These are phyloP conservation scores for Isochrysis galbana DNA, from an alignment of 78 protist species.

Conservation along the genomic window DNA sequence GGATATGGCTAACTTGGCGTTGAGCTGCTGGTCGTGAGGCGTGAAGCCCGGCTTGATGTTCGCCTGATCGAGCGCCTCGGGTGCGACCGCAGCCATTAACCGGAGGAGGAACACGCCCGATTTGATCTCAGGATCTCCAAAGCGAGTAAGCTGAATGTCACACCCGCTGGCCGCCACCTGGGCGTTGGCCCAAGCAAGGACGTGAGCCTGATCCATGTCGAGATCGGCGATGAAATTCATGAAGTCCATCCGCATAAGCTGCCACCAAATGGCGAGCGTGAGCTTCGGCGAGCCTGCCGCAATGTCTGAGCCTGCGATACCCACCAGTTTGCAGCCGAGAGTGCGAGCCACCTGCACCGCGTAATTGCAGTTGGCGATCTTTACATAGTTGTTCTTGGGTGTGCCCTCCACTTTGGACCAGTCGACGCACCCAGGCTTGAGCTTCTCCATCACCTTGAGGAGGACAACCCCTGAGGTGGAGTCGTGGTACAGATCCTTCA, in stretches of 20 bases:
- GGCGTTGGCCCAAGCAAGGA: conserved; percentile 55
- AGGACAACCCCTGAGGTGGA: conserved; percentile 56
- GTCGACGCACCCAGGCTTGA: conserved; percentile 62
- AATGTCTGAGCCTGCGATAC: conserved; percentile 83
- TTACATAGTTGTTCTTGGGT: conserved; percentile 64
- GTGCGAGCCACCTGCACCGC: conserved; percentile 66
- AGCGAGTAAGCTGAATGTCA: neutral
- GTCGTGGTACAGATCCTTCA: conserved; percentile 64
- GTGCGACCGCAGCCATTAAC: neutral
- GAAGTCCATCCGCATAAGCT: conserved; percentile 76
- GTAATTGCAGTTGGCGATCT: conserved; percentile 83
- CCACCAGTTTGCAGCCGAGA: conserved; percentile 68
- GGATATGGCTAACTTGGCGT: conserved; percentile 58
- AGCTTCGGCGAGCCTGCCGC: conserved; percentile 76
- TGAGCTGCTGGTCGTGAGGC: neutral
- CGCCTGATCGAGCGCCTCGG: neutral
- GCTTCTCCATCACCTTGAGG: conserved; percentile 61
- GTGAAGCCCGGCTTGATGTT: neutral
- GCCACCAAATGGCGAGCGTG: conserved; percentile 85
- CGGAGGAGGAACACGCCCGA: neutral
- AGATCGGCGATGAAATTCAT: conserved; percentile 53
- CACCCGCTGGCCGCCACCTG: neutral
- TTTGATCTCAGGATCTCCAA: neutral
- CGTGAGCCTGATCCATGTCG: conserved; percentile 59
- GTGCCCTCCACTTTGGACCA: conserved; percentile 54